Evolutionary conservation across 2,329 filamentous ascomycete species (phyloP), one percentile per base, ranked within the genome.

Genomic region (Sclerotinia borealis): DNA sequence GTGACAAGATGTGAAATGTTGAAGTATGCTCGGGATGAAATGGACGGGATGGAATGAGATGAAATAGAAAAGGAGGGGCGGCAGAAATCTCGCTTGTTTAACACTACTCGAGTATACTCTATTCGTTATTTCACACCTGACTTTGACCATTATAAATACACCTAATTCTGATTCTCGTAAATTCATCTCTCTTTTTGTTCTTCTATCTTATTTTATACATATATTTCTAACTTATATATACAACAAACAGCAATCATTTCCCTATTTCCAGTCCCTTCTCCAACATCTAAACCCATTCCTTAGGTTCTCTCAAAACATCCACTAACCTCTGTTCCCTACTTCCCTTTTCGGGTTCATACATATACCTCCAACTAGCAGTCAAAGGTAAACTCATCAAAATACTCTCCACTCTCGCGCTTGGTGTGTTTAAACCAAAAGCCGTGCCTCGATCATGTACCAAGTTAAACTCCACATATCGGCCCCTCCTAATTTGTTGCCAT

Each of bases 401-500:
- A 76, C 93, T 97, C 81, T 99, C 95, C 3, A 99, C 87, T 66
- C 95, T 84, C 7, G 93, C 90, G 48, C 92, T 92, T 0, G 95
- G 95, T 0, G 93, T 96, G 73, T 95, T 95, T 67, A 99, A 79
- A 1, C 95, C 95, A 76, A 99, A 99, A 9, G 90, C 88, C 2
- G 95, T 99, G 3, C 95, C 95, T 31, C 95, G 86, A 78, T 99
- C 95, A 77, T 99, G 93, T 63, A 99, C 92, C 43, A 99, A 83
- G 78, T 99, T 99, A 78, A 99, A 99, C 78, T 99, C 95, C 67
- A 99, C 95, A 75, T 99, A 99, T 72, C 92, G 84, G n/a, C 95
- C 95, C 68, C 95, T 82, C 56, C 95, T 85, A 67, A 99, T 82
- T 79, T 98, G 95, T 79, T 99, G 95, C 95, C 95, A 99, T 68